Evolutionary conservation across 2,329 filamentous ascomycete genomes (phyloP), one percentile per base, ranked within the genome.

Genomic region (Hansfordia pulvinata): DNA sequence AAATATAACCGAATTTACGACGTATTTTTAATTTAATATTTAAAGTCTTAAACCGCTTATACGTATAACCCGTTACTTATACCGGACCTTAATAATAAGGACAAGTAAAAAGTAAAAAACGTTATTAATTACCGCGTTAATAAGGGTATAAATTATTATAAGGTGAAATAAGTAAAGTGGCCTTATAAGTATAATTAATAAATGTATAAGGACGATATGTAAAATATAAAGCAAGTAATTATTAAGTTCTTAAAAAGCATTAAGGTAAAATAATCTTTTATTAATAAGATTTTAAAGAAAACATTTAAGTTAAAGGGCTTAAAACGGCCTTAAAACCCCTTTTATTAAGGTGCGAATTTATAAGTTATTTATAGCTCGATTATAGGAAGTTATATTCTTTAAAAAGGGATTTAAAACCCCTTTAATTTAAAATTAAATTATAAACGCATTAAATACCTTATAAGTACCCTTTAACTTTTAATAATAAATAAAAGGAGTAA

Each of bases 41-140:
- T 35, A 0, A 26, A 35, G 19, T 25, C 19, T 1, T 34, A 28
- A n/a, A 22, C 8, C 6, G 10, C 10, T 4, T 10, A 20, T 10
- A 18, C 13, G 8, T 8, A 10, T 12, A 12, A 22, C 13, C 13
- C 7, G 11, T 10, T 20, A 19, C 14, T 19, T 8, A 19, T 17
- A 11, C 19, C 29, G 8, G 19, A 14, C 14, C 17, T 20, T 8
- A 17, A 28, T 10, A 14, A 31, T 5, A 21, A 23, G 6, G n/a
- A 12, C 8, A 20, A 32, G 16, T 30, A 16, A 6, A 21, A 30
- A 17, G 30, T 31, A 17, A 14, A 31, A 15, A 11, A 25, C 7
- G 21, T 30, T n/a, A 13, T 26, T 5, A 8, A 8, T 10, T 8
- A 26, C 11, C 16, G 17, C 5, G 10, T 15, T 6, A 10, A n/a